phyloP scores from a whole-genome alignment of 2,329 filamentous ascomycete genomes.

The Aspergillus brunneoviolaceus region DNA sequence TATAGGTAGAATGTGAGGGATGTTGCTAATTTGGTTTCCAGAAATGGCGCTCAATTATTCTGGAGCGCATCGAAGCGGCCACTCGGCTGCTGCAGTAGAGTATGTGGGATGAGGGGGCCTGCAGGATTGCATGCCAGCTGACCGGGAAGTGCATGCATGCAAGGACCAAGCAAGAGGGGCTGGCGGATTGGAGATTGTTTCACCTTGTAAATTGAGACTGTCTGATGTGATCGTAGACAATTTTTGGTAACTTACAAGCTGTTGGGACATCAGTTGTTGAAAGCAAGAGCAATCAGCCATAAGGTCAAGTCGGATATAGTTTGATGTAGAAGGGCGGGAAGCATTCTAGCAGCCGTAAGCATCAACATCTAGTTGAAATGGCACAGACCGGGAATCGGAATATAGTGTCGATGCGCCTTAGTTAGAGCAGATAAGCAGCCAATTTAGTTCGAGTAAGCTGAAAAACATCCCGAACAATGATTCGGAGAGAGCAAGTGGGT shows the following conservation, averaged over 20 bases:
- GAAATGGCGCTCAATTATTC: constrained; percentile 44
- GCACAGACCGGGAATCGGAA: not conserved
- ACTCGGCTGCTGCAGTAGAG: constrained; percentile 30
- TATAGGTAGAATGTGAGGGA: not conserved
- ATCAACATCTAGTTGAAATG: not conserved
- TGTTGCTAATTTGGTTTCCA: constrained; percentile 17
- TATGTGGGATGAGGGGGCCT: not conserved
- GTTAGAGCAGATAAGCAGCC: not conserved
- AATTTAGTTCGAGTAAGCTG: not conserved
- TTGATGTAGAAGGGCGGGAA: too few relatives aligned
- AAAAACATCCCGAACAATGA: not conserved
- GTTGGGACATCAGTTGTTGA: not conserved
- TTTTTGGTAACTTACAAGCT: not conserved
- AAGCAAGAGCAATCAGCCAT: too few relatives aligned
- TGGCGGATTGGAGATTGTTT: not conserved
- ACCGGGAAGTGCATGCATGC: not conserved
- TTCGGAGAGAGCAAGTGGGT: not conserved
- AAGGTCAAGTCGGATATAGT: too few relatives aligned
- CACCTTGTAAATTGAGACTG: not conserved
- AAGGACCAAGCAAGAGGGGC: not conserved
- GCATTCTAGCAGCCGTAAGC: too few relatives aligned
- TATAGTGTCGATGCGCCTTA: not conserved
- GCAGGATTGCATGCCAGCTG: not conserved
- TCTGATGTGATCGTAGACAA: not conserved
- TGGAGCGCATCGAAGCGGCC: constrained; percentile 36